A percentile compares a stretch with the other conserved stretches of the same genome.
Evolutionary conservation across 768 basidiomycete species (phyloP).

Genomic region (Mycena amicta): DNA sequence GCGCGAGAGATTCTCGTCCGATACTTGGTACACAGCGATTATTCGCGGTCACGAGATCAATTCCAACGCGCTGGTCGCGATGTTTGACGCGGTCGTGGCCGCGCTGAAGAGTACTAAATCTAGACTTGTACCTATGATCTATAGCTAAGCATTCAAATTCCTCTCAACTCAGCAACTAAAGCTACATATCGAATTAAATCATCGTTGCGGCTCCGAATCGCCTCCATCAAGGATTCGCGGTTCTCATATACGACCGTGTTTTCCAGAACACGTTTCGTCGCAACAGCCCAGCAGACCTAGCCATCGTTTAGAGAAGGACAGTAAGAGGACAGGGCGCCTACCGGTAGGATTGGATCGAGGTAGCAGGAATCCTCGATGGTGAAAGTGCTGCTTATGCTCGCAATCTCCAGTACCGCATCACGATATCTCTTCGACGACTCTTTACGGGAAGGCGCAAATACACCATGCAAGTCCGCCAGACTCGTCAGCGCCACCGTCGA

Average conservation of each 20-base stretch:
- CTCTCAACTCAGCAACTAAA: too few relatives aligned
- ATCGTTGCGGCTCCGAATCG: slow-evolving; percentile 15
- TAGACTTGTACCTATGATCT: too few relatives aligned
- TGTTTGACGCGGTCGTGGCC: too few relatives aligned
- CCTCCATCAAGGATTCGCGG: slow-evolving; percentile 16
- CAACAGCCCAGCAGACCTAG: slow-evolving; percentile 19
- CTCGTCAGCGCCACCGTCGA: slow-evolving; percentile 11
- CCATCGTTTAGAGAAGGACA: too few relatives aligned
- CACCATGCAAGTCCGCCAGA: slow-evolving; percentile 18
- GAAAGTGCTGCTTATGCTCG: slow-evolving; percentile 20
- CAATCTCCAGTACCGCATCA: slow-evolving; percentile 16
- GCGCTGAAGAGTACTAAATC: too few relatives aligned
- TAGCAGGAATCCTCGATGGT: slow-evolving; percentile 16
- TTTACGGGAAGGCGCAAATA: slow-evolving; percentile 15
- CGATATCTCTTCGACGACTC: slow-evolving; percentile 19
- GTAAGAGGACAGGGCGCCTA: neutral
- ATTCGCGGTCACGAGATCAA: neutral
- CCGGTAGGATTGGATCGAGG: slow-evolving; percentile 19
- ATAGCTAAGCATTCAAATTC: too few relatives aligned
- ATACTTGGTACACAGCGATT: too few relatives aligned
- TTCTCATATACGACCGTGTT: slow-evolving; percentile 19
- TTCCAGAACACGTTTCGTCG: slow-evolving; percentile 18
- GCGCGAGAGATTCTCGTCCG: neutral
- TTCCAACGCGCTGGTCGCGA: too few relatives aligned
- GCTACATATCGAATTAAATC: slow-evolving; percentile 14